These are phyloP conservation scores for Colletotrichum trifolii DNA, from an alignment of 2,329 filamentous ascomycete species.

Conservation along the genomic window DNA sequence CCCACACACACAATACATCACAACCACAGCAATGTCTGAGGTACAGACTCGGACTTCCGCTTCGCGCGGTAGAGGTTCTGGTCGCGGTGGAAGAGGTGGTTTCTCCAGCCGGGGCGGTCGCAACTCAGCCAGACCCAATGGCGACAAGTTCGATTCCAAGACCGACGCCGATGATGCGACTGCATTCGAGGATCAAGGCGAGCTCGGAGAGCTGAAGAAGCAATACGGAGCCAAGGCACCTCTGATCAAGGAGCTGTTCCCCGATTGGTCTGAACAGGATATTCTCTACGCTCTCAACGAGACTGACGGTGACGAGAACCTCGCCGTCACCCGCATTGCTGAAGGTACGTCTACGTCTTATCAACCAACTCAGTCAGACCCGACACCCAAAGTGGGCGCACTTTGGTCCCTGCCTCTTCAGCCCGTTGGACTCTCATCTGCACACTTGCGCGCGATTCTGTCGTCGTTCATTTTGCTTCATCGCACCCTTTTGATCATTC, in stretches of 20 bases:
- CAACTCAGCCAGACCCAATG: conserved; percentile 73
- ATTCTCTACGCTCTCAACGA: conserved; percentile 93
- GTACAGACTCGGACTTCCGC: conserved; percentile 85
- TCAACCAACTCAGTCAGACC: background rate
- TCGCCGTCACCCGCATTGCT: conserved; percentile 81
- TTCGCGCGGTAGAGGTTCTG: conserved; percentile 89
- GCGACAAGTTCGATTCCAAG: conserved; percentile 70
- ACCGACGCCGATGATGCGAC: conserved; percentile 67
- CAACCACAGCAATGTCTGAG: conserved; percentile 80
- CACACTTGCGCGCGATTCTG: conserved; percentile 12
- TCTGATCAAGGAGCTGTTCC: conserved; percentile 91
- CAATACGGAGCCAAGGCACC: conserved; percentile 83
- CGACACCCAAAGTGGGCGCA: too few species aligned
- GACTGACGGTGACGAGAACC: conserved; percentile 80
- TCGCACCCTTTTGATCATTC: background rate
- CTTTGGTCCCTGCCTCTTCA: conserved; percentile 1
- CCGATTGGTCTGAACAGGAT: conserved; percentile 95
- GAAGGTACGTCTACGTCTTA: conserved; percentile 67
- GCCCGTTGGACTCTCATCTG: conserved; percentile 23
- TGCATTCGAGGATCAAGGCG: conserved; percentile 81
- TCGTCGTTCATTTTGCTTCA: background rate
- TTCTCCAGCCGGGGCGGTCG: conserved; percentile 79
- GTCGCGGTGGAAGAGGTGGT: conserved; percentile 85
- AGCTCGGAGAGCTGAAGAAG: conserved; percentile 92
- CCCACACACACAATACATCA: conserved; percentile 30